Conservation (phyloP, 2,329 filamentous ascomycete genomes). For the Penicillium sp. region DNA sequence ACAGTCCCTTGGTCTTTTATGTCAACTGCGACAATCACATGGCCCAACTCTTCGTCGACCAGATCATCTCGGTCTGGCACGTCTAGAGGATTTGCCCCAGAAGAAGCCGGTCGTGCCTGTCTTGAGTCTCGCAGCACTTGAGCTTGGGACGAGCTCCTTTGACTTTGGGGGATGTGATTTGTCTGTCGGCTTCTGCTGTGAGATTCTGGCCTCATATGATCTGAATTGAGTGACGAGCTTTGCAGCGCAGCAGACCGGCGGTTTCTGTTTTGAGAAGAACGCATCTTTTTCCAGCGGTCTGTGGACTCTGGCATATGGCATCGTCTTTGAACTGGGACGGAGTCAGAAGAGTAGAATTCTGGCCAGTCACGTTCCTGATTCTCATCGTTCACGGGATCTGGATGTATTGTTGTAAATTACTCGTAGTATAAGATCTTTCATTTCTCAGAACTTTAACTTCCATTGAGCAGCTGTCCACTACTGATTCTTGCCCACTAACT, state of each 20-base stretch:
- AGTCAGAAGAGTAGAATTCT: too few species aligned
- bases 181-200: neutral
- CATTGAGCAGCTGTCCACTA: too few species aligned
- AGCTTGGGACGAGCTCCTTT: constrained; percentile 1
- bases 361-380: too few species aligned
- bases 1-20: constrained; percentile 63
- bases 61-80: constrained; percentile 28
- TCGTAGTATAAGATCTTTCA: too few species aligned
- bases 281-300: constrained; percentile 3
- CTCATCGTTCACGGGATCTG: too few species aligned
- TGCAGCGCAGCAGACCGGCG: constrained; percentile 3
- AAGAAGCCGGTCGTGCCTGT: constrained; percentile 7
- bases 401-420: too few species aligned
- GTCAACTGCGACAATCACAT: constrained; percentile 75
- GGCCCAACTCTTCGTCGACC: constrained; percentile 51
- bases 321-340: too few species aligned
- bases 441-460: too few species aligned
- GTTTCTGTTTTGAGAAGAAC: constrained; percentile 13
- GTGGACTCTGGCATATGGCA: too few species aligned
- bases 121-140: constrained; percentile 6
- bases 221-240: constrained; percentile 11
- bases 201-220: constrained; percentile 5
- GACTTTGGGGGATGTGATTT: constrained; percentile 4
- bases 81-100: constrained; percentile 1
- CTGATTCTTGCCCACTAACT: too few species aligned